Evolutionary conservation across 805 yeast genomes (phyloP), one percentile per base, ranked within the genome.

Genomic region (Jamesozyma spencerorum): DNA sequence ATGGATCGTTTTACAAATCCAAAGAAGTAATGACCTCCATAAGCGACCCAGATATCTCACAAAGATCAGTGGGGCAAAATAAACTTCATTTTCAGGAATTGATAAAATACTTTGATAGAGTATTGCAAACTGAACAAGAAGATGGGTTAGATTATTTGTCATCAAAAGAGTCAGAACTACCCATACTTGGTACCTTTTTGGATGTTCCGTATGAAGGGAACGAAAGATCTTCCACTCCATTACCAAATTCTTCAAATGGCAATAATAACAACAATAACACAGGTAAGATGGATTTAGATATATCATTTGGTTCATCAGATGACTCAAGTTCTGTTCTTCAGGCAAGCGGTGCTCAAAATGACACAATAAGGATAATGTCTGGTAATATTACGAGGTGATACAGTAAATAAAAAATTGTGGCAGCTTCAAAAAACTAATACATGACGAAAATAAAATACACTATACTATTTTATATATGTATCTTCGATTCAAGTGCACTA

Each of bases 51-150:
- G 45, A 43, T 29, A 41, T 45, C 18, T 52, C 64, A 5, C 51
- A 47, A 34, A 44, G 54, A 18, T 47, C 55, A 3, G 56, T 57
- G 14, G 53, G 57, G 29, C 51, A 57, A 32, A 57, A 49, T 42
- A 56, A 45, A 41, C 38, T 47, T 19, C 53, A 52, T 31, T 47
- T 48, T 22, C 57, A 51, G 32, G 63, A 57, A 29, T 38, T 60
- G 13, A 18, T 60, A 17, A 58, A 59, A 8, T 56, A 61, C 41
- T 62, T 58, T 37, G 53, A 51, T 31, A 51, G 39, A 33, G 47
- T 49, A 1, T 28, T 41, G 6, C 33, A 40, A 5, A 22, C 37
- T 13, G 41, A 41, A 14, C 35, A 38, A 18, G 26, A 20, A 11
- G 7, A 8, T n/a, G 35, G 26, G 2, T 5, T 33, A 8, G 43